These are phyloP conservation scores for Lactarius psammicola DNA, from an alignment of 768 basidiomycete species.

Conservation along the genomic window DNA sequence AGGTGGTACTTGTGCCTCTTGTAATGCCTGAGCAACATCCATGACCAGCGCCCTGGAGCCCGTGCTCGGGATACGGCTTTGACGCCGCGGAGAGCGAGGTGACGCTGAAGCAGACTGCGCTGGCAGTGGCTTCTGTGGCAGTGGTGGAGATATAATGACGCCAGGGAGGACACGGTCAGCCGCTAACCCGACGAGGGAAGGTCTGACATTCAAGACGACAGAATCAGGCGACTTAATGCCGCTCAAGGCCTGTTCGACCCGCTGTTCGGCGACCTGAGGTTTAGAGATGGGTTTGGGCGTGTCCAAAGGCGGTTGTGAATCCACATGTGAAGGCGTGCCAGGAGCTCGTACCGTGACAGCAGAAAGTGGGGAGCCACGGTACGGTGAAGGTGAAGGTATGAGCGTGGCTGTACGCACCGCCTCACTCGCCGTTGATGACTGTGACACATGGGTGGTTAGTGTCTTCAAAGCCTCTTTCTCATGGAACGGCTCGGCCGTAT, in stretches of 20 bases:
- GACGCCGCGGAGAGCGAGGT: constrained; percentile 41
- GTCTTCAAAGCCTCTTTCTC: background rate
- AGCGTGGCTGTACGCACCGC: background rate
- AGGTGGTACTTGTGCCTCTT: constrained; percentile 34
- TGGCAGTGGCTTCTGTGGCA: background rate
- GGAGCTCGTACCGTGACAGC: background rate
- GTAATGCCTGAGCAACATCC: constrained; percentile 70
- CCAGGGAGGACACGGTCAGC: constrained; percentile 47
- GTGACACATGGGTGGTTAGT: background rate
- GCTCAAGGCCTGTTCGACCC: constrained; percentile 38
- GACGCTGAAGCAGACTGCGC: background rate
- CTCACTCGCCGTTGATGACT: background rate
- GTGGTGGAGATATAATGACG: constrained; percentile 30
- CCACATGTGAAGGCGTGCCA: background rate
- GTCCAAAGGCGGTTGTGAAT: background rate
- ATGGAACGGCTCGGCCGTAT: background rate
- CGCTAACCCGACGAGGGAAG: constrained; percentile 34
- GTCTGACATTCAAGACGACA: constrained; percentile 15
- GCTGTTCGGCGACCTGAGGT: constrained; percentile 33
- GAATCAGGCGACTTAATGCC: constrained; percentile 34
- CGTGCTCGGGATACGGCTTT: constrained; percentile 61
- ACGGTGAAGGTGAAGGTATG: background rate
- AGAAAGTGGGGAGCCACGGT: background rate
- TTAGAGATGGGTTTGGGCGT: background rate
- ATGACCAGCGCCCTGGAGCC: constrained; percentile 71